phyloP scores from a whole-genome alignment of 1,284 basidiomycete species.

The Trametes versicolor region DNA sequence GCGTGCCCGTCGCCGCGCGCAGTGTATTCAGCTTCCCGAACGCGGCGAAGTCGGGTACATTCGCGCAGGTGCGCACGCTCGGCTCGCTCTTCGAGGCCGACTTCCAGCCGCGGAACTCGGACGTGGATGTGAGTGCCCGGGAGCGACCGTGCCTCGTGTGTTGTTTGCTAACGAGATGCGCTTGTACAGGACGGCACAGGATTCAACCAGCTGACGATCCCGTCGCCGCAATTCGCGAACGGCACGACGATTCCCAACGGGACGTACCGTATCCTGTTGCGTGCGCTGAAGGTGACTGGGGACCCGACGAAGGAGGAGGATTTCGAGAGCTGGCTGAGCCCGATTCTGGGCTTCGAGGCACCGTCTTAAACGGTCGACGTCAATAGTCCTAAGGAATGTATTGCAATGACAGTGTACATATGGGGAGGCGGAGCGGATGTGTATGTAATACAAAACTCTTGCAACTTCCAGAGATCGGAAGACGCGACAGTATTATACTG shows the following conservation, averaged over 20 bases:
- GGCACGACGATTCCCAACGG: constrained; percentile 70
- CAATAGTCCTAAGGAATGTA: no score
- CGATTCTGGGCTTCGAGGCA: constrained; percentile 47
- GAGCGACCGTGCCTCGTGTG: constrained; percentile 19
- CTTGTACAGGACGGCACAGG: constrained; percentile 45
- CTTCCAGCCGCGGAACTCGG: constrained; percentile 50
- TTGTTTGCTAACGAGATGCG: constrained; percentile 12
- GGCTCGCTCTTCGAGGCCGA: constrained; percentile 50
- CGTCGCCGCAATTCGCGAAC: constrained; percentile 58
- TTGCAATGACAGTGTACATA: no score
- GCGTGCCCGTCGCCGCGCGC: constrained; percentile 27
- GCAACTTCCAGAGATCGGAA: no score
- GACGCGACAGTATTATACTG: no score
- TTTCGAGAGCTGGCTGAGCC: constrained; percentile 66
- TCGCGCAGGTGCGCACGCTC: constrained; percentile 51
- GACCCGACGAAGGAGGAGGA: constrained; percentile 60
- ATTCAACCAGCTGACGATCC: constrained; percentile 52
- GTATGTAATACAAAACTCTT: no score
- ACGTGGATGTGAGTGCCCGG: constrained; percentile 44
- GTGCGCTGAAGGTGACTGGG: constrained; percentile 68
- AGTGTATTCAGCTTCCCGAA: constrained; percentile 38
- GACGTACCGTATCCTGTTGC: constrained; percentile 65
- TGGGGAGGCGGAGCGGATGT: no score
- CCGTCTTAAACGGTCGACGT: constrained; percentile 1
- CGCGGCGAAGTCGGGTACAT: constrained; percentile 33